Base-by-base conservation (phyloP, 1,139 yeast species). In the Yamadazyma oceani region DNA sequence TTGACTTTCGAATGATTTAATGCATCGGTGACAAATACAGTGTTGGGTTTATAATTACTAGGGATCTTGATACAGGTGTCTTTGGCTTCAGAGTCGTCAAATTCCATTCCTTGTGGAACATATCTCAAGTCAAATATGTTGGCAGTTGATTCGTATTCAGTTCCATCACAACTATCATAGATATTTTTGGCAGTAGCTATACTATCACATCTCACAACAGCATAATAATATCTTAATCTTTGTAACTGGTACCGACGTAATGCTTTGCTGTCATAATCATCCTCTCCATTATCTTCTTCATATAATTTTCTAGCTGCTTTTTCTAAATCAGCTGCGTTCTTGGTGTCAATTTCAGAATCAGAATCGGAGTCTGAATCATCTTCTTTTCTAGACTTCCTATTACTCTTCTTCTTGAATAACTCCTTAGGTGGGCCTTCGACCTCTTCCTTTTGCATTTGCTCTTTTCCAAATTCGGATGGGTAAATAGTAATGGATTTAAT, bases 81-180 rank as follows among this genome's bases (percentile, higher is more conserved):
- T 45, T 79, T 76, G 17, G 94, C 82, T 39, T 76, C 78, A 32
- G 70, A 75, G 25, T 80, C 86, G 16, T 83, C 90, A 60, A 92
- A 92, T 3, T 75, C 81, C 87, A 88, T 86, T 16, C 78, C 96
- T 38, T 86, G 95, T 1, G 98, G 98, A 39, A 94, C 80, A 55
- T 87, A 94, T 51, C 98, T 74, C 47, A 94, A 68, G 59, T 94
- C 98, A 59, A 94, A 90, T 40, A 87, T 78, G 57, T 94, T 94
- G 14, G 98, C 96, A 0, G 97, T 89, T 10, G 96, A 84, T 62
- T 94, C 99, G 55, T 80, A 92, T 61, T 94, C 99, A 0, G 97
- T 79, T 17, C 96, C 96, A 60, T 94, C 98, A 63, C 96, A 86
- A 54, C 79, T 85, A 32, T 80, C 81, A 57, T 90, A 94, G 30